phyloP scores from a whole-genome alignment of 352 stramenopile genomes.

The Globisporangium parvum region DNA sequence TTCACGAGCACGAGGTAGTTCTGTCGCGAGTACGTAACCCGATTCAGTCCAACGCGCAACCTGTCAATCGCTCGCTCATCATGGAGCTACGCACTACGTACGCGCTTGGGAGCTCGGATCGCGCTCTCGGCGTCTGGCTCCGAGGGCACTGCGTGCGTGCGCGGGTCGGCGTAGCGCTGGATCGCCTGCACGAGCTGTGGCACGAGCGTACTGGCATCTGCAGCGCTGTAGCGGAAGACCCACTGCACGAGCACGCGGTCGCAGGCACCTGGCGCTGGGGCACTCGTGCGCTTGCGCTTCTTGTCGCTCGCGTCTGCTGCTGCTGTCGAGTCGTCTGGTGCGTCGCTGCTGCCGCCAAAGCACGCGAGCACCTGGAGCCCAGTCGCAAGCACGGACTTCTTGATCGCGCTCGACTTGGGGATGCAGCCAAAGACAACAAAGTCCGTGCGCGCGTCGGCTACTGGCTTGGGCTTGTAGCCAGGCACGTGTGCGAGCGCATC shows the following conservation, averaged over 20 bases:
- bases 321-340: neutral
- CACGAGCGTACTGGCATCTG: constrained; percentile 24
- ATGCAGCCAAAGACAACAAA: constrained; percentile 14
- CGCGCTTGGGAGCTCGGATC: constrained; percentile 18
- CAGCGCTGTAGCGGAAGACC: constrained; percentile 35
- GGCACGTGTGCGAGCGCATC: constrained; percentile 4
- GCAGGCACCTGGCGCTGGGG: neutral
- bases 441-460: neutral
- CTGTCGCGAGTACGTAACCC: constrained; percentile 22
- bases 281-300: constrained; percentile 9
- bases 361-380: constrained; percentile 12
- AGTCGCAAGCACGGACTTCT: constrained; percentile 9
- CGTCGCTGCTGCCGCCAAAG: neutral
- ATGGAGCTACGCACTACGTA: constrained; percentile 11
- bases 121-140: neutral
- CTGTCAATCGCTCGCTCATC: neutral
- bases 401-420: constrained; percentile 10
- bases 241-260: constrained; percentile 35
- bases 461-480: constrained; percentile 3
- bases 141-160: neutral
- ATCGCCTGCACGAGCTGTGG: constrained; percentile 35
- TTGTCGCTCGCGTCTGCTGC: constrained; percentile 4
- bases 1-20: constrained; percentile 50
- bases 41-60: constrained; percentile 2
- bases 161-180: constrained; percentile 34